A percentile compares a stretch with the other conserved stretches of the same genome.
phyloP scores from a whole-genome alignment of 805 yeast species.

The Yarrowia sp. region DNA sequence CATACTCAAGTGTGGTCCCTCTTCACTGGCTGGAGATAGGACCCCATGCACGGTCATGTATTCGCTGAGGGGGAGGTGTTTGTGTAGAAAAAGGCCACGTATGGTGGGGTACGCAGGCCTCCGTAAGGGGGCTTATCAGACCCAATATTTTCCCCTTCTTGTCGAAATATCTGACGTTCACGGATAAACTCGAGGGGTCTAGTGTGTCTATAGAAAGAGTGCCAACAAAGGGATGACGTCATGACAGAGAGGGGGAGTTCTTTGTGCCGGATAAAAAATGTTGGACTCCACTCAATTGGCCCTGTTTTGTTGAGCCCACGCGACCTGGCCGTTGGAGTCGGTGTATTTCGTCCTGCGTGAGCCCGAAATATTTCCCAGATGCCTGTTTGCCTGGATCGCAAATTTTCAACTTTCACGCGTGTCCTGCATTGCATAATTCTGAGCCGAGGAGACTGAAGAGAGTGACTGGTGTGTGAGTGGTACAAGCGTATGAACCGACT shows the following conservation, averaged over 20 bases:
- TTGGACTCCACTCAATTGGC: not conserved
- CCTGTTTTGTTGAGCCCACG: no score
- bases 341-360: no score
- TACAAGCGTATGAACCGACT: no score
- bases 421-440: conserved; percentile 23
- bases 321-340: no score
- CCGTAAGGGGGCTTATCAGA: not conserved
- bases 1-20: not conserved
- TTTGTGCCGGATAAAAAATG: not conserved
- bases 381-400: conserved; percentile 4
- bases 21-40: conserved; percentile 26
- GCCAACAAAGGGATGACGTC: conserved; percentile 4
- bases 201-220: not conserved
- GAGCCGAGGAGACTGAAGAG: conserved; percentile 10
- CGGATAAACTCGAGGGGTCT: not conserved
- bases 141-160: not conserved
- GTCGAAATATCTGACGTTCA: not conserved
- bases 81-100: not conserved
- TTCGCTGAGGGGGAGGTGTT: not conserved
- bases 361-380: not conserved
- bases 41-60: conserved; percentile 1
- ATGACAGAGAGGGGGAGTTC: conserved; percentile 3
- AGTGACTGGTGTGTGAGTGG: no score
- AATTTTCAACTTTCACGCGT: conserved; percentile 19
- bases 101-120: conserved; percentile 7